These are phyloP conservation scores for Eucalyptus paniculata DNA, from an alignment of 345 rosid genomes.

Conservation along the genomic window DNA sequence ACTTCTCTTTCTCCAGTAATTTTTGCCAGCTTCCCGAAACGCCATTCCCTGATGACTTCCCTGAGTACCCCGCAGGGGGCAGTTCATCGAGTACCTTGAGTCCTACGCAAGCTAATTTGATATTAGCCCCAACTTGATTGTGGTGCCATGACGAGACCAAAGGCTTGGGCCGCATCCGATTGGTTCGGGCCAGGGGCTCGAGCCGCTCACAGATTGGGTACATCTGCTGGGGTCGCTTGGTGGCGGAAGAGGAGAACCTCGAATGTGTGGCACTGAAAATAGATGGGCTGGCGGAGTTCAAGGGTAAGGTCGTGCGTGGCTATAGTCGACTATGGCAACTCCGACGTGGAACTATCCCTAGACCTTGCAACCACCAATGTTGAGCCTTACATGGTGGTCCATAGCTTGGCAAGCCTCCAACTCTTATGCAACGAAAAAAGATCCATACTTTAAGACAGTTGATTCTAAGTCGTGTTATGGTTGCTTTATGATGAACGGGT, in stretches of 20 bases:
- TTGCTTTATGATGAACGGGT: neutral
- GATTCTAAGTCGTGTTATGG: neutral
- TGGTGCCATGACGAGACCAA: too few relatives aligned
- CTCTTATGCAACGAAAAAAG: too few relatives aligned
- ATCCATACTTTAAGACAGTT: neutral
- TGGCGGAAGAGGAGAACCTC: conserved; percentile 36
- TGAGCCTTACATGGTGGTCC: conserved; percentile 24
- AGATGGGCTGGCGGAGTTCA: conserved; percentile 22
- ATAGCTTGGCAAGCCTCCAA: conserved; percentile 8
- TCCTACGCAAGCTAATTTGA: too few relatives aligned
- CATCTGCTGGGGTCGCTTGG: conserved; percentile 32
- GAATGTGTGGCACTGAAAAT: conserved; percentile 24
- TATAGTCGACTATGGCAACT: conserved; percentile 37
- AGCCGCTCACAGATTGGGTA: neutral
- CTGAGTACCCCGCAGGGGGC: too few relatives aligned
- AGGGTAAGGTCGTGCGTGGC: conserved; percentile 20
- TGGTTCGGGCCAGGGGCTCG: too few relatives aligned
- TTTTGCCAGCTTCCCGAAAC: too few relatives aligned
- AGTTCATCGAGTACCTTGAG: too few relatives aligned
- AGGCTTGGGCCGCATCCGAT: too few relatives aligned
- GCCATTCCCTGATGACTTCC: too few relatives aligned
- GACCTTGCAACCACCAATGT: conserved; percentile 33
- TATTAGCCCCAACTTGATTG: too few relatives aligned
- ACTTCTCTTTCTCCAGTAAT: too few relatives aligned
- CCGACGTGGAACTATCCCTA: conserved; percentile 43